Evolutionary conservation across 2,329 filamentous ascomycete species (phyloP), one percentile per base, ranked within the genome.

Genomic region (Sclerotinia trifoliorum): DNA sequence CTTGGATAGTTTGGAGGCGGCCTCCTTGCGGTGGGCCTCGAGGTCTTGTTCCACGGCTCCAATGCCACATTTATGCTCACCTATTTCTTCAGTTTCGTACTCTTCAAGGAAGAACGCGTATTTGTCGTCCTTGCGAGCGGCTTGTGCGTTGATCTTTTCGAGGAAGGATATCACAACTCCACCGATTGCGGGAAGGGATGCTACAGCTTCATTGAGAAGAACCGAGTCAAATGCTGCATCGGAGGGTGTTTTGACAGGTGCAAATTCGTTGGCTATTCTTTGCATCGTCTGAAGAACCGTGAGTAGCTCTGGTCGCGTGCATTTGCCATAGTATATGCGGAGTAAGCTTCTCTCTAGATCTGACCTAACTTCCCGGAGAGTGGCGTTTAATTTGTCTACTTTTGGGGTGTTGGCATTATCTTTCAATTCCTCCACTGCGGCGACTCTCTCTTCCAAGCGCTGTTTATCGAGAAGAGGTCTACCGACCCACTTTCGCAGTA

Each of bases 251-350:
- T 89, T 89, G 70, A 93, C 84, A 70, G 86, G 82, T 0, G 86
- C 81, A 76, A 93, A 98, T 74, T 95, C 90, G 67, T 86, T 88
- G 0, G 92, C 86, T 57, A 98, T 92, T 69, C 83, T 86, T 75
- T 97, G 93, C 68, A 99, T 83, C 0, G 91, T 91, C 78, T 98
- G 94, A 1, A 99, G 83, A 5, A 96, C 90, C 0, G 86, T 87
- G 2, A 98, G 83, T 5, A 99, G 86, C 78, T 99, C 95, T 0
- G 94, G 90, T 0, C 95, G 88, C 0, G 92, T 91, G 78, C 94
- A 98, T 80, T 96, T 97, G 62, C 94, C 93, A 79, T 99, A 99
- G 81, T 98, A 99, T 69, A 99, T 96, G 56, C 95, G 88, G 75
- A 98, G 94, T 57, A 99, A 83, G 70, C 92, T 95, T 73, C 95